Base-by-base conservation (phyloP, 306 rosid species). In the Dalbergia cochinchinensis region DNA sequence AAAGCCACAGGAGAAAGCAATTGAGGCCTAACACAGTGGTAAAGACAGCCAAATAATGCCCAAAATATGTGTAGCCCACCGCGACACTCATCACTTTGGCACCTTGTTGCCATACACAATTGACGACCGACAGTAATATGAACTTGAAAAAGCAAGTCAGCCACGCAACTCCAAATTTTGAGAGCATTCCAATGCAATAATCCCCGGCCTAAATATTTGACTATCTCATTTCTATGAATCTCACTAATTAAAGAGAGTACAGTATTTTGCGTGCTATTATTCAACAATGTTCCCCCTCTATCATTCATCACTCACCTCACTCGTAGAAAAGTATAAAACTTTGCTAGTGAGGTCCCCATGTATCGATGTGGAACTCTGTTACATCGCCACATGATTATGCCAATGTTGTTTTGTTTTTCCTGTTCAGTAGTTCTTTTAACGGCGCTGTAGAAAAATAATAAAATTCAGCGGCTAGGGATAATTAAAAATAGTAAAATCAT, bases 111-210 rank as follows among this genome's bases (percentile, higher is more conserved):
- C 7, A 15, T 11, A 22, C 4, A 41, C 0, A 26, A 26, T 64
- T 35, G 47, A 34, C 47, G 37, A 4, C 26, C 39, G 37, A 68
- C 37, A 12, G 20, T 16, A 44, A 20, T n/a, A 66, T 44, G 11
- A 69, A 39, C 6, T 19, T 48, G 12, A 18, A 35, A 67, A 5
- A 51, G 8, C 76, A 70, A 34, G 16, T 55, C 10, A 12, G 2
- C 37, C 65, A 72, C 77, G 77, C 50, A 54, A 72, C 77, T 55
- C 53, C 64, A 34, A 53, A 54, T 71, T 63, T 2, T 35, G 20
- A 34, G 47, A 7, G 61, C 61, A 55, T 55, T n/a, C 61, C 62
- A 4, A 55, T 55, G 31, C 11, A 26, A 55, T 12, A 3, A 11
- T 19, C 34, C 34, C 15, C 2, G 0, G 63, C 63, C 63, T 57